Evolutionary conservation across 352 stramenopile species (phyloP).

Genomic region (Phytophthora constricta): DNA sequence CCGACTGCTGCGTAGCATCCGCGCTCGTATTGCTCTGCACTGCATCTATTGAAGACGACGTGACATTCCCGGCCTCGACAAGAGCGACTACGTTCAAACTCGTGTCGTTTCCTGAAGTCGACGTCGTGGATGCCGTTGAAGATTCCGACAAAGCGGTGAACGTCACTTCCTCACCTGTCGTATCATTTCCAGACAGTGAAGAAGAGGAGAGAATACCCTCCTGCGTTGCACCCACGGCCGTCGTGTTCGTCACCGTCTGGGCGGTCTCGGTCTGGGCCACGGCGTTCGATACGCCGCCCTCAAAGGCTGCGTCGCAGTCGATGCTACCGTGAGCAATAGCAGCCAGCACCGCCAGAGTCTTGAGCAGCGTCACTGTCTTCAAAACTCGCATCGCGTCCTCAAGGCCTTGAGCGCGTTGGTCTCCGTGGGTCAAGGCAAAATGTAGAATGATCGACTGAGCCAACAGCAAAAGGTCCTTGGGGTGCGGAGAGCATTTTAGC

Average conservation of each 20-base stretch:
- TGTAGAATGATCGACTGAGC: slow-evolving; percentile 23
- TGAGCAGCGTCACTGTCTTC: slow-evolving; percentile 17
- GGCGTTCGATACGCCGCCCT: neutral
- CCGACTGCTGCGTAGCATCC: neutral
- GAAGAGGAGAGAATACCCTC: neutral
- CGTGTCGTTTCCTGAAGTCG: neutral
- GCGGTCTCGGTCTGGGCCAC: neutral
- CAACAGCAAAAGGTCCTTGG: neutral
- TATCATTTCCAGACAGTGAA: neutral
- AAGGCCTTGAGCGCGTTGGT: slow-evolving; percentile 4
- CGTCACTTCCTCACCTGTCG: neutral
- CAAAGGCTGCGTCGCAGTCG: slow-evolving; percentile 24
- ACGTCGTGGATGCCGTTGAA: neutral
- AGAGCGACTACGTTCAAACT: slow-evolving; percentile 9
- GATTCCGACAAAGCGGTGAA: neutral
- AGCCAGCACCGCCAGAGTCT: neutral
- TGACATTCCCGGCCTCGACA: neutral
- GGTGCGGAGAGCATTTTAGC: neutral
- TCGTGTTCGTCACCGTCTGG: neutral
- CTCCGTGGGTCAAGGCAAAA: slow-evolving; percentile 29
- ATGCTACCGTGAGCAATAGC: neutral
- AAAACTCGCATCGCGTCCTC: slow-evolving; percentile 24
- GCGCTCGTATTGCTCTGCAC: too few relatives aligned
- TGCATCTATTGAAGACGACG: too few relatives aligned
- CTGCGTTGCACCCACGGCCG: neutral